phyloP scores from a whole-genome alignment of 306 rosid genomes.

The Quercus suber region DNA sequence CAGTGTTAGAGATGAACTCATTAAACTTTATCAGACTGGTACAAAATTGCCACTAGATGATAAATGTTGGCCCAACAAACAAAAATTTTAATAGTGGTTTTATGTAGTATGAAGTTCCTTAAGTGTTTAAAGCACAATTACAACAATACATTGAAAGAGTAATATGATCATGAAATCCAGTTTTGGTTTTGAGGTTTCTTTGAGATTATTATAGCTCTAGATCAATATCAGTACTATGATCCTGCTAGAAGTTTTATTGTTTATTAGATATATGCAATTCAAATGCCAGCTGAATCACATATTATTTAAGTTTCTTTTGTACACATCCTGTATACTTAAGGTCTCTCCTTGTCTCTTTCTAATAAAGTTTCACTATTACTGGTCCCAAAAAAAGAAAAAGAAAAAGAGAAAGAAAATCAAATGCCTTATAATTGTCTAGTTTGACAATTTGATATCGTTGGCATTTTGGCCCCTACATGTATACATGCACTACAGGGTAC shows the following conservation, averaged over 20 bases:
- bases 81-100: no score
- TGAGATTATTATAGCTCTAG: neutral
- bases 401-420: neutral
- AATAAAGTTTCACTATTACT: no score
- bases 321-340: no score
- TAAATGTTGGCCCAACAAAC: no score
- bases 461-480: neutral
- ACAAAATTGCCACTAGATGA: no score
- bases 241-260: neutral
- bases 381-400: neutral
- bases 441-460: neutral
- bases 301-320: no score
- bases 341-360: no score
- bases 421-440: neutral
- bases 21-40: no score
- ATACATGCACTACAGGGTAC: neutral
- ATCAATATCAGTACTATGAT: neutral
- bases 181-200: neutral
- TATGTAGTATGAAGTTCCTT: neutral
- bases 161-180: neutral
- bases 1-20: no score
- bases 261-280: neutral
- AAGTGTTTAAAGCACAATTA: neutral
- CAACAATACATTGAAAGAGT: neutral
- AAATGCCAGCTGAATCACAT: neutral